Evolutionary conservation across 768 basidiomycete genomes (phyloP), one percentile per base, ranked within the genome.

Genomic region (Tricholoma hemisulphureum): DNA sequence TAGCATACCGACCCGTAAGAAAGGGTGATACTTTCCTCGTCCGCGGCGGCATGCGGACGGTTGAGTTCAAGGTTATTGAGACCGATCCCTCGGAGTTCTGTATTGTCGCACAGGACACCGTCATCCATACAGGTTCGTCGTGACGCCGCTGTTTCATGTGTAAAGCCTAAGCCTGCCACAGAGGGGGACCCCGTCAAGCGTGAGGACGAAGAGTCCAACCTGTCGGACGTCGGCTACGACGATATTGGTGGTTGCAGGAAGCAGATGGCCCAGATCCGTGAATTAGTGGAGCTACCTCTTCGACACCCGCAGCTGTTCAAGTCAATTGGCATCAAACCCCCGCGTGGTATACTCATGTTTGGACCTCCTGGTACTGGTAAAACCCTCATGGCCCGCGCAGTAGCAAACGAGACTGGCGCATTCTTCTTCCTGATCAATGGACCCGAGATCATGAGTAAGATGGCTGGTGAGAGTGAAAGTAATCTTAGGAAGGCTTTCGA

Each of bases 371-470:
- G 97, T 81, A 98, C 96, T 20, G 97, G 97, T 82, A 99, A 98
- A 80, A 98, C 97, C 6, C 84, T 99, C 63, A 99, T 99, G 96
- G 97, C 97, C 52, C 89, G 97, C 65, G 97, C 97, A 6, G 97
- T 99, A 48, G 97, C 97, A 62, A 99, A 99, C 72, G 97, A 99
- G 76, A 99, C 97, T 24, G 97, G 97, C 51, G 97, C 97, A 14
- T 99, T 99, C 85, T 99, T 99, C 84, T 99, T 99, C 88, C 79
- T 98, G 51, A 99, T 99, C 78, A 99, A 98, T 69, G 97, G 97
- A 54, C 97, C 97, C 52, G 97, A 99, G 75, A 98, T 99, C 73
- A 99, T 99, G 97, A 93, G 90, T 66, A 98, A 99, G 82, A 99
- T 99, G 97, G 97, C 97, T 53, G 97, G 97, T 64, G 97, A 99